A percentile compares a stretch with the other conserved stretches of the same genome.
Conservation (phyloP, 441 rosid species). For the Eruca vesicaria region DNA sequence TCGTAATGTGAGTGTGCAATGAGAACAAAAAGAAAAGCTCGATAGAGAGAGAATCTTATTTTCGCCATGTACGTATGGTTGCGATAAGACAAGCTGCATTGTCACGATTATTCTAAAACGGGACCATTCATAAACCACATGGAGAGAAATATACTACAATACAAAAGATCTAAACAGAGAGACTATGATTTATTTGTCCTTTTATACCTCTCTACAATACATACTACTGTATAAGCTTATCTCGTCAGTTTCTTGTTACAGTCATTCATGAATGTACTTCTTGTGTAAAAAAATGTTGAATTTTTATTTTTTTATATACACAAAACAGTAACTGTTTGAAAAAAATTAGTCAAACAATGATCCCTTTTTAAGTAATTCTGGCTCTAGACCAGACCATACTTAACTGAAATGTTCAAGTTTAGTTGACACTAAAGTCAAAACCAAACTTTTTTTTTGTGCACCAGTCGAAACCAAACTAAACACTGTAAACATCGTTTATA, state of each 20-base stretch:
- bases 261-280: constrained; percentile 3
- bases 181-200: constrained; percentile 34
- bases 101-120: constrained; percentile 32
- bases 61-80: constrained; percentile 28
- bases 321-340: not conserved
- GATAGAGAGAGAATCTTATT: constrained; percentile 20
- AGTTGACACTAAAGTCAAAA: not conserved
- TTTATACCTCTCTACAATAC: not conserved
- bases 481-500: not conserved
- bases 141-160: constrained; percentile 33
- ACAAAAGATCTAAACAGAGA: constrained; percentile 25
- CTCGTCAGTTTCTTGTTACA: constrained; percentile 4
- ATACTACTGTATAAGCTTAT: not conserved
- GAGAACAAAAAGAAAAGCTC: constrained; percentile 16
- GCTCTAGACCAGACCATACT: not conserved
- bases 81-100: constrained; percentile 23
- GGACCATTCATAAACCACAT: constrained; percentile 32
- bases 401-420: not conserved
- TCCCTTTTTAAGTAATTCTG: not conserved
- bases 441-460: too few species aligned
- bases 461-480: not conserved
- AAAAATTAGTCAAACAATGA: not conserved
- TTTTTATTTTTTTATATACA: not conserved
- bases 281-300: not conserved
- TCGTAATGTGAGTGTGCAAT: constrained; percentile 2